These are phyloP conservation scores for Daldinia bambusicola DNA, from an alignment of 495 filamentous ascomycete genomes.

Conservation along the genomic window DNA sequence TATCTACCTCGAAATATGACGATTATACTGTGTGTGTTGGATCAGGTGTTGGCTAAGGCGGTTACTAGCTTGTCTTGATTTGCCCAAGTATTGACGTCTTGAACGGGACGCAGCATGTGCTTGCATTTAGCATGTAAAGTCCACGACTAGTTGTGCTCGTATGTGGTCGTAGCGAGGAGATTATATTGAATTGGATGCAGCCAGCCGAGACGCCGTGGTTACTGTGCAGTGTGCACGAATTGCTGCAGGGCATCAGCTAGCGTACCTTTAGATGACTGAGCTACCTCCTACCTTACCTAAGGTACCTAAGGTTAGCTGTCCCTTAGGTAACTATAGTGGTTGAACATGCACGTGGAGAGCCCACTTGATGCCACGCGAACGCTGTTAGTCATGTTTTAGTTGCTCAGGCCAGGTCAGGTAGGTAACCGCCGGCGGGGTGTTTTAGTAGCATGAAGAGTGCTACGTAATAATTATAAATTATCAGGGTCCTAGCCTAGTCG, in stretches of 20 bases:
- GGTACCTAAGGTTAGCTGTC: too few relatives aligned
- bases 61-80: conserved; percentile 18
- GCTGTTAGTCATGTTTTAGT: conserved; percentile 1
- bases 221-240: background rate
- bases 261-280: too few relatives aligned
- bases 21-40: background rate
- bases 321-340: background rate
- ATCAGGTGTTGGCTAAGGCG: conserved; percentile 5
- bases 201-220: conserved; percentile 30
- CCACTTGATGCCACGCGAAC: conserved; percentile 22
- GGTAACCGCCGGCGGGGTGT: conserved; percentile 14
- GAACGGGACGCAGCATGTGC: conserved; percentile 29
- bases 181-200: conserved; percentile 21
- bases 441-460: conserved; percentile 1
- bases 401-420: conserved; percentile 1
- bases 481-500: too few relatives aligned
- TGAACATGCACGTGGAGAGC: conserved; percentile 28
- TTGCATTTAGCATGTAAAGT: conserved; percentile 3
- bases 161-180: background rate
- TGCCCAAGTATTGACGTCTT: background rate
- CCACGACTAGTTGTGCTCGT: background rate
- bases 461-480: background rate
- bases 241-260: conserved; percentile 34
- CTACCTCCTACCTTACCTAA: too few relatives aligned
- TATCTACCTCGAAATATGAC: background rate